Evolutionary conservation across 2,329 filamentous ascomycete genomes (phyloP), one percentile per base, ranked within the genome.

Genomic region (Colletotrichum gloeosporioides): DNA sequence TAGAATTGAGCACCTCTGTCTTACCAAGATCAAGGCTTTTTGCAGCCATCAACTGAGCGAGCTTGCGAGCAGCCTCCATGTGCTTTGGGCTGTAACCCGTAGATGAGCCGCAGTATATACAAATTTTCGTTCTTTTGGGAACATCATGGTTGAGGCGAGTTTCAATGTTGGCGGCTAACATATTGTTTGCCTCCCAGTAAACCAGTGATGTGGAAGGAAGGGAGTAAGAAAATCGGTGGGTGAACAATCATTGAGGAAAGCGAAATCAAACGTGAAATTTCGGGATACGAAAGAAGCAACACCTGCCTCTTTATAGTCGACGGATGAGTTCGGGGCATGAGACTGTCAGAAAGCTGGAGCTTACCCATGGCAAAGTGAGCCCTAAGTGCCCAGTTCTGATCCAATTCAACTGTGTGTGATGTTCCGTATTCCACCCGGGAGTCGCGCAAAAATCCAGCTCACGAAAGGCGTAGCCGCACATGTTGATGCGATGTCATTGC

Each of bases 141-240:
- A 1, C 1, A 44, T 10, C 39, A n/a, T n/a, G 2, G 36, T n/a
- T 10, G 39, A n/a, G 18, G 3, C 39, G 39, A 44, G 0, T 44
- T 3, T 44, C 39, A 1, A n/a, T 10, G 4, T 1, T 1, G 0
- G 39, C 1, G 18, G 1, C 39, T 6, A 1, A 18, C 39, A 44
- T 44, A 0, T 44, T 44, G 16, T 4, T 44, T n/a, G 8, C 36
- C 0, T 10, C 36, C 4, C 4, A 10, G 16, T 39, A 5, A 39
- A 18, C 36, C 36, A 44, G 8, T 2, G 16, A 44, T 6, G 4
- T 44, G 18, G 36, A 44, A 18, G 16, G 0, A 9, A 39, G 36
- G 1, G 36, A 18, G 15, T 0, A 39, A 5, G 8, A 9, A 39
- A 39, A 0, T 39, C 0, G 36, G 36, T 39, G 36, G 18, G 0